These are phyloP conservation scores for Suillus ampliporus DNA, from an alignment of 768 basidiomycete genomes.

Conservation along the genomic window DNA sequence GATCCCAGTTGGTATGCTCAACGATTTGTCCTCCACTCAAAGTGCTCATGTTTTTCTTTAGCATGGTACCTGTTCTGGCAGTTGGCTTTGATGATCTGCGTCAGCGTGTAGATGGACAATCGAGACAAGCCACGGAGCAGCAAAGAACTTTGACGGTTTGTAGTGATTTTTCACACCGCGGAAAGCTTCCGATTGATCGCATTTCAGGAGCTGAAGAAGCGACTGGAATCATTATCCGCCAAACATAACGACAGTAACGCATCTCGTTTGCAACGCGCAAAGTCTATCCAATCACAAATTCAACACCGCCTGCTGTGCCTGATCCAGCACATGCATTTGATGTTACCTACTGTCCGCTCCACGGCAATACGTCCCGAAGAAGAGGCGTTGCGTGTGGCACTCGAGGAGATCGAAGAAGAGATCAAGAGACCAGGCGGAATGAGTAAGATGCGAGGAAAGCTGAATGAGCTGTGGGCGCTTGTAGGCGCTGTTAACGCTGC, in stretches of 20 bases:
- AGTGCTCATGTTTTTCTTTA: constrained; percentile 32
- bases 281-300: constrained; percentile 69
- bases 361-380: constrained; percentile 81
- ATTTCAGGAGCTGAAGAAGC: constrained; percentile 66
- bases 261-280: constrained; percentile 67
- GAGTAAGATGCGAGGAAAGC: constrained; percentile 69
- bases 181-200: constrained; percentile 2
- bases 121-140: constrained; percentile 66
- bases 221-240: constrained; percentile 63
- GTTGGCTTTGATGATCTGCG: constrained; percentile 84
- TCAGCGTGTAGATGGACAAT: constrained; percentile 78
- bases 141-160: constrained; percentile 66
- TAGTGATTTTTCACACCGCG: neutral
- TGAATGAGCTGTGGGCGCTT: constrained; percentile 87
- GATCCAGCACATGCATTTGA: constrained; percentile 77
- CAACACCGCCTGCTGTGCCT: constrained; percentile 71
- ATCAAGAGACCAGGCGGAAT: constrained; percentile 55
- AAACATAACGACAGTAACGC: constrained; percentile 70
- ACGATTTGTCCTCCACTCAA: constrained; percentile 6
- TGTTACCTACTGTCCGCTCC: constrained; percentile 78
- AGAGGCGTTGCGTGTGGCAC: constrained; percentile 68
- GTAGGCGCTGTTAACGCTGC: constrained; percentile 73
- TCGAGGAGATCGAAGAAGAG: constrained; percentile 81
- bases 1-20: constrained; percentile 71
- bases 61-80: constrained; percentile 81